Evolutionary conservation across 2,329 filamentous ascomycete species (phyloP), one percentile per base, ranked within the genome.

Genomic region (Hypoxylon sp.): DNA sequence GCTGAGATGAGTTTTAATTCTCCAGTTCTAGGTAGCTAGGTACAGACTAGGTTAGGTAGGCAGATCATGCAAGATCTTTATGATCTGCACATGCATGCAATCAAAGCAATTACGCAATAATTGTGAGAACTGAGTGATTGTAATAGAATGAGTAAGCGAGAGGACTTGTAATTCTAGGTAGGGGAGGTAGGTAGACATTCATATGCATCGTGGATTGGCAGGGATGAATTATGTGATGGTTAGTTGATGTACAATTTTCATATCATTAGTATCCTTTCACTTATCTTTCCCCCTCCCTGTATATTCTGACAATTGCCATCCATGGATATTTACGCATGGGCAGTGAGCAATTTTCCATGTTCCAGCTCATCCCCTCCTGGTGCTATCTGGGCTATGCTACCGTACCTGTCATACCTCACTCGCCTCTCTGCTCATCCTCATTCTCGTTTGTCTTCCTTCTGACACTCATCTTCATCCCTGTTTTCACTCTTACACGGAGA

Each of bases 161-260:
- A n/a, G n/a, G n/a, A n/a, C n/a, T n/a, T n/a, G n/a, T n/a, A n/a
- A n/a, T n/a, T n/a, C n/a, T n/a, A n/a, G n/a, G n/a, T n/a, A n/a
- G n/a, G n/a, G n/a, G n/a, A n/a, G n/a, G n/a, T n/a, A n/a, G n/a
- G n/a, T n/a, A n/a, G n/a, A n/a, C n/a, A n/a, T n/a, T n/a, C n/a
- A n/a, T n/a, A n/a, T n/a, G n/a, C n/a, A n/a, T n/a, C n/a, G n/a
- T n/a, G n/a, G n/a, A n/a, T n/a, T n/a, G n/a, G n/a, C n/a, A n/a
- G n/a, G n/a, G n/a, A n/a, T n/a, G n/a, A n/a, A n/a, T n/a, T n/a
- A n/a, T n/a, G n/a, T n/a, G n/a, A n/a, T n/a, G n/a, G n/a, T n/a
- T n/a, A n/a, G n/a, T 22, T 57, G 39, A 63, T 63, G 55, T 70
- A 70, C 59, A 64, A 52, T 37, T 29, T 46, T 48, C 35, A 13